phyloP scores from a whole-genome alignment of 2,329 filamentous ascomycete genomes.

The Raffaelea arxii region DNA sequence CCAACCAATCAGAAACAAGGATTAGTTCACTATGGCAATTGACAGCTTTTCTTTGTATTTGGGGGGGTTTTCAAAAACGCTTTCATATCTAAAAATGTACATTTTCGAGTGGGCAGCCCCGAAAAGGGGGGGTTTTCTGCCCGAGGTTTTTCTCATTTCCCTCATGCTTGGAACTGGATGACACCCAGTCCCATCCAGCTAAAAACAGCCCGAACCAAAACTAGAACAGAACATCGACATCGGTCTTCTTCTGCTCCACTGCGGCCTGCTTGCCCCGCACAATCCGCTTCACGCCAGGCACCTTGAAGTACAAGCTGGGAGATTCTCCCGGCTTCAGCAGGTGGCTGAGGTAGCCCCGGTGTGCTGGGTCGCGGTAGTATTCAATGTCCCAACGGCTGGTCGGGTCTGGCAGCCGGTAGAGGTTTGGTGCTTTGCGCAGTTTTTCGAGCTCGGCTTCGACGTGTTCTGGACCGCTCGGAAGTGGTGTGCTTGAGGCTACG shows the following conservation, averaged over 20 bases:
- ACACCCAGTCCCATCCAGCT: too few relatives aligned
- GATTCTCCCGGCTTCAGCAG: constrained; percentile 71
- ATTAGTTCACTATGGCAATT: too few relatives aligned
- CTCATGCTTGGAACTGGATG: too few relatives aligned
- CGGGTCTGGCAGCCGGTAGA: constrained; percentile 78
- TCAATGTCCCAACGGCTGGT: constrained; percentile 85
- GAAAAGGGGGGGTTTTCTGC: too few relatives aligned
- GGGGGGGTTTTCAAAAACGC: too few relatives aligned
- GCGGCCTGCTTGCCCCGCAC: constrained; percentile 28
- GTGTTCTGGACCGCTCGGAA: constrained; percentile 54
- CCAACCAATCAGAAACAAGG: too few relatives aligned
- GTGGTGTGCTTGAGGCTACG: constrained; percentile 56
- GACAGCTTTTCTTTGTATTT: too few relatives aligned
- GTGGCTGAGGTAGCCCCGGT: constrained; percentile 82
- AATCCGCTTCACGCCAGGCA: constrained; percentile 37
- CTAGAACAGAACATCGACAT: constrained; percentile 22
- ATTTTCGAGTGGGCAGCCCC: too few relatives aligned
- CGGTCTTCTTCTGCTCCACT: constrained; percentile 27
- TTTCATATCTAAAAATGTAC: too few relatives aligned
- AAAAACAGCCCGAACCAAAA: too few relatives aligned
- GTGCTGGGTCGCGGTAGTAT: constrained; percentile 90
- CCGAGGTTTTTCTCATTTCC: too few relatives aligned
- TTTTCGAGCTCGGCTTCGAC: constrained; percentile 37
- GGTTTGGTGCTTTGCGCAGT: constrained; percentile 44
- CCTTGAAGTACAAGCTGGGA: constrained; percentile 85